A percentile compares a stretch with the other conserved stretches of the same genome.
Conservation (phyloP, 768 basidiomycete species). For the Kwoniella bestiolae region DNA sequence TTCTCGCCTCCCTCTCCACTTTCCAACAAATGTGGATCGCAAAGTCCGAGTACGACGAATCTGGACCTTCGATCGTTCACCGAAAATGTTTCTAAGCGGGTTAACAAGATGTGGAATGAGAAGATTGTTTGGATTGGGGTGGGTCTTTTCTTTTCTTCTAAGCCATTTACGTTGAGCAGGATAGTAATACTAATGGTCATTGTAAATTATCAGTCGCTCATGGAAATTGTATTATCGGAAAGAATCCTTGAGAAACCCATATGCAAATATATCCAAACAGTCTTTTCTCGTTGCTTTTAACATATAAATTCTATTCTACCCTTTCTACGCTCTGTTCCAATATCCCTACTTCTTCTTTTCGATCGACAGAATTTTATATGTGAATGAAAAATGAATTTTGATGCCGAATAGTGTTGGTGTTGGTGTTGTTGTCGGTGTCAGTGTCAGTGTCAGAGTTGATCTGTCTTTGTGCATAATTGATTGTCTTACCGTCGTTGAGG, state of each 20-base stretch:
- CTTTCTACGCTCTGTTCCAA: not conserved
- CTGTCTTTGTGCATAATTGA: too few relatives aligned
- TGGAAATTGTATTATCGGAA: not conserved
- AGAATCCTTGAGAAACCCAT: not conserved
- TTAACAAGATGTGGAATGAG: slow-evolving; percentile 1
- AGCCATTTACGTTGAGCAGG: too few relatives aligned
- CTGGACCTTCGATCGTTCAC: slow-evolving; percentile 59
- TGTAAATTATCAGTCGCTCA: not conserved
- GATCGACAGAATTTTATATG: slow-evolving; percentile 9
- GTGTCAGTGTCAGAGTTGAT: too few relatives aligned
- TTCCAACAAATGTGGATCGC: slow-evolving; percentile 96
- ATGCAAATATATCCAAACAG: slow-evolving; percentile 3
- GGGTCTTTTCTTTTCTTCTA: not conserved
- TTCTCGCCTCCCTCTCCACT: slow-evolving; percentile 78
- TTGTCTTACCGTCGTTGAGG: too few relatives aligned
- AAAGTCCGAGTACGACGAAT: slow-evolving; percentile 74
- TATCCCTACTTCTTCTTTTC: not conserved
- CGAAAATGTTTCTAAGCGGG: slow-evolving; percentile 57
- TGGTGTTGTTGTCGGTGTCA: not conserved
- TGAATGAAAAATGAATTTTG: slow-evolving; percentile 27
- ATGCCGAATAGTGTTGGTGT: slow-evolving; percentile 9
- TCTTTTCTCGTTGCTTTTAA: not conserved
- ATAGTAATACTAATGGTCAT: too few relatives aligned
- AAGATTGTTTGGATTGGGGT: slow-evolving; percentile 4
- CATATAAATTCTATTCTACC: slow-evolving; percentile 1